phyloP scores from a whole-genome alignment of 805 yeast species.

The Ogataea trehalophila region DNA sequence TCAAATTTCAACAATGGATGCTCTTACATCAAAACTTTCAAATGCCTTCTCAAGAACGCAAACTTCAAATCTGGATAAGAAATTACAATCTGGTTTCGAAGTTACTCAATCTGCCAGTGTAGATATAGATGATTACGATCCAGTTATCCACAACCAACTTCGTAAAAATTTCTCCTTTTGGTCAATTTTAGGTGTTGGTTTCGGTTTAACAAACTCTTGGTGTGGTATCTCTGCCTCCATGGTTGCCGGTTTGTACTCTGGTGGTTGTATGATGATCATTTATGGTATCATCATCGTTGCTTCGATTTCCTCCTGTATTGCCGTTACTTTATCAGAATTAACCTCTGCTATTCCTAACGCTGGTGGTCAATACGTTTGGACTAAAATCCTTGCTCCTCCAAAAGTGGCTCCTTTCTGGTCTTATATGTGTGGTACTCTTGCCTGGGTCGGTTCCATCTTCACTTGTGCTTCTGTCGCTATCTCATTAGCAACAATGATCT shows the following conservation, averaged over 20 bases:
- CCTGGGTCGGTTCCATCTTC: slow-evolving; percentile 58
- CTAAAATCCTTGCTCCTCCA: slow-evolving; percentile 47
- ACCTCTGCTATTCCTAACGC: slow-evolving; percentile 51
- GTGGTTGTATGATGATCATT: slow-evolving; percentile 54
- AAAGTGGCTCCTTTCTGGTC: slow-evolving; percentile 45
- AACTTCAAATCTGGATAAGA: not conserved
- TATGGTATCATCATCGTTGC: slow-evolving; percentile 54
- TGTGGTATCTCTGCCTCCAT: slow-evolving; percentile 54
- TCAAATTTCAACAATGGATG: not conserved
- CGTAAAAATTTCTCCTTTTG: slow-evolving; percentile 38
- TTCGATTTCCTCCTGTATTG: slow-evolving; percentile 41
- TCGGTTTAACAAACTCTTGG: slow-evolving; percentile 60
- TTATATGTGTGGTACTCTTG: slow-evolving; percentile 56
- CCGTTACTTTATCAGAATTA: slow-evolving; percentile 48
- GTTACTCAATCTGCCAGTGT: not conserved
- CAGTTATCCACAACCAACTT: slow-evolving; percentile 8
- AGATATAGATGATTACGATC: slow-evolving; percentile 17
- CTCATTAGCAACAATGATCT: slow-evolving; percentile 45
- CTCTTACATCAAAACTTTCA: too few species aligned
- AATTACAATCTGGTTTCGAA: not conserved
- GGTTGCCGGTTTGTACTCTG: slow-evolving; percentile 49
- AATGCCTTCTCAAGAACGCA: too few species aligned
- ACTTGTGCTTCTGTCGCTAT: slow-evolving; percentile 57
- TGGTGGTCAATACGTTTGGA: slow-evolving; percentile 60
- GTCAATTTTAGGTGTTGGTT: slow-evolving; percentile 53